Percentiles rank a stretch among this genome's conserved stretches.
These are phyloP conservation scores for Panellus pusillus DNA, from an alignment of 768 basidiomycete species.

Conservation along the genomic window DNA sequence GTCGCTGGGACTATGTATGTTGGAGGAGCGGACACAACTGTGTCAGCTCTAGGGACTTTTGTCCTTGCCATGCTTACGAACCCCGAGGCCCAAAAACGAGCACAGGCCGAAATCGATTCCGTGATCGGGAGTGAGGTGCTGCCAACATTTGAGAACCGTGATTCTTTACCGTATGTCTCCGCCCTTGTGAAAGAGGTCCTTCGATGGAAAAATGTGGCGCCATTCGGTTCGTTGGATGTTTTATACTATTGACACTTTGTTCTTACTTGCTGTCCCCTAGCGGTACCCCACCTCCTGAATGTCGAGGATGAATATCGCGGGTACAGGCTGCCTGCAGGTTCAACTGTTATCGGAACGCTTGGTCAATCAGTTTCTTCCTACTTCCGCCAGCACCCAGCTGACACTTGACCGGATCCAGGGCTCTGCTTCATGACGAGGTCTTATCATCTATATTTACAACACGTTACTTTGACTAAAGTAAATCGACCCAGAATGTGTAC, in stretches of 20 bases:
- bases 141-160: conserved; percentile 26
- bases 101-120: conserved; percentile 32
- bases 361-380: conserved; percentile 2
- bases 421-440: conserved; percentile 39
- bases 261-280: not conserved
- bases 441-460: too few relatives aligned
- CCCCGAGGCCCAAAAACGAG: conserved; percentile 27
- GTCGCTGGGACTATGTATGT: not conserved
- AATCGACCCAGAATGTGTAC: conserved; percentile 4
- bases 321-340: conserved; percentile 29
- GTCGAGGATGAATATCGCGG: conserved; percentile 30
- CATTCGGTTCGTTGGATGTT: not conserved
- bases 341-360: conserved; percentile 30
- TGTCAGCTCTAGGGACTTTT: conserved; percentile 17
- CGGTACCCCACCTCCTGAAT: conserved; percentile 7
- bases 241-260: not conserved
- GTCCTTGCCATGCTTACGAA: conserved; percentile 29
- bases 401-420: conserved; percentile 29
- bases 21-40: conserved; percentile 4
- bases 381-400: too few relatives aligned
- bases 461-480: too few relatives aligned
- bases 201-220: conserved; percentile 23
- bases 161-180: conserved; percentile 26
- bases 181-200: conserved; percentile 27
- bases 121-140: conserved; percentile 26